Evolutionary conservation across 225 moss, liverwort and hornwort genomes (phyloP).

Genomic region (Takakia lepidozioides): DNA sequence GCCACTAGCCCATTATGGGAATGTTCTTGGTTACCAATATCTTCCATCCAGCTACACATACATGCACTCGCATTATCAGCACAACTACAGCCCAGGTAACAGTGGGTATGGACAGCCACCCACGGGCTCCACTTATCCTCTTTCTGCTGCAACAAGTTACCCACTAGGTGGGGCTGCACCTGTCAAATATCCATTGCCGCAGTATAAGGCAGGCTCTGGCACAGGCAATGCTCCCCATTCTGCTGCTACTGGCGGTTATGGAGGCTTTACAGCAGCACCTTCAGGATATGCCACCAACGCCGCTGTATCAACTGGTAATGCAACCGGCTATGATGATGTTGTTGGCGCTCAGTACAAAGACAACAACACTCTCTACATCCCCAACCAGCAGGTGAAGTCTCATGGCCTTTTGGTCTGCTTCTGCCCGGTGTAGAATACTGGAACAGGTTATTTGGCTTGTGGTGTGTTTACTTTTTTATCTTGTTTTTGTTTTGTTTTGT

Average conservation of each 20-base stretch:
- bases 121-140: constrained; percentile 57
- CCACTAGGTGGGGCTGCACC: constrained; percentile 39
- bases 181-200: constrained; percentile 71
- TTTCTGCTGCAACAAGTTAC: constrained; percentile 37
- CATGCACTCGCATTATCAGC: constrained; percentile 82
- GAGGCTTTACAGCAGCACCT: constrained; percentile 50
- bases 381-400: constrained; percentile 62
- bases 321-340: constrained; percentile 73
- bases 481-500: background rate
- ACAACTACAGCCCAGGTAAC: constrained; percentile 61
- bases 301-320: constrained; percentile 43
- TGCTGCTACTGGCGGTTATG: constrained; percentile 52
- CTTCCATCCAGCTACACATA: constrained; percentile 70
- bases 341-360: constrained; percentile 70
- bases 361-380: constrained; percentile 60
- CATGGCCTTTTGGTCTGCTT: background rate
- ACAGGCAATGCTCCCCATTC: constrained; percentile 61
- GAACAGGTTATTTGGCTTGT: background rate
- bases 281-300: constrained; percentile 55
- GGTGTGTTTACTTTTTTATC: background rate
- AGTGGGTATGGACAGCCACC: constrained; percentile 65
- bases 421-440: background rate
- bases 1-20: constrained; percentile 61
- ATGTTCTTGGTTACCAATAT: constrained; percentile 77
- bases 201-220: constrained; percentile 55